Evolutionary conservation across 371 early-diverging fungal species (phyloP), one percentile per base, ranked within the genome.

Genomic region (Parasitella parasitica): DNA sequence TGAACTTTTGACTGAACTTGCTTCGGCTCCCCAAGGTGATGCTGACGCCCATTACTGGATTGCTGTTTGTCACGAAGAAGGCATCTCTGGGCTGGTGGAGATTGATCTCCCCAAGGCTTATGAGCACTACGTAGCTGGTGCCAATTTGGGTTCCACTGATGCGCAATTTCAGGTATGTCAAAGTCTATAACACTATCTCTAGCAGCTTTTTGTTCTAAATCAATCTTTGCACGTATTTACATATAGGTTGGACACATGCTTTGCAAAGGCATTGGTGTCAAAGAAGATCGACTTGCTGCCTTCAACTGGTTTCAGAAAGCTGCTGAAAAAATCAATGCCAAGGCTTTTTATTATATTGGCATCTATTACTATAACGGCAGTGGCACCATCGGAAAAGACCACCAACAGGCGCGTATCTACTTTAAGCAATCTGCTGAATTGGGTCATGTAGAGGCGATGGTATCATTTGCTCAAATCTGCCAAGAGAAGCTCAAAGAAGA

Each of bases 251-350:
- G 73, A 6, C 59, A 73, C 16, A 76, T 80, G 78, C 69, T 81
- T 11, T 71, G 77, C 7, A 73, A 86, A 52, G 88, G 88, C 4
- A 60, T 56, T 12, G 87, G 87, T 13, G 81, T 82, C 15, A 39
- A 59, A 3, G 70, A 73, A 38, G 73, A 88, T 61, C 71, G 67
- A 2, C 16, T 22, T 34, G 73, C 70, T 26, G 87, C 89, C 0
- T 72, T 82, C 51, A 54, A 75, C 9, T 88, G 83, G 82, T 83
- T 82, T 61, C 59, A 61, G 30, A 79, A 78, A 28, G 78, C 88
- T 18, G 81, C 82, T 22, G 69, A 76, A 4, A 64, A 78, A 37
- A 77, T 82, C 8, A 57, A 81, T 66, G 41, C 70, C n/a, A 62
- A 63, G 8, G 84, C 86, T 3, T 63, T 71, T 15, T 70, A 73